Evolutionary conservation across 306 rosid species (phyloP).

Genomic region (Trichosanthes cucumerina): DNA sequence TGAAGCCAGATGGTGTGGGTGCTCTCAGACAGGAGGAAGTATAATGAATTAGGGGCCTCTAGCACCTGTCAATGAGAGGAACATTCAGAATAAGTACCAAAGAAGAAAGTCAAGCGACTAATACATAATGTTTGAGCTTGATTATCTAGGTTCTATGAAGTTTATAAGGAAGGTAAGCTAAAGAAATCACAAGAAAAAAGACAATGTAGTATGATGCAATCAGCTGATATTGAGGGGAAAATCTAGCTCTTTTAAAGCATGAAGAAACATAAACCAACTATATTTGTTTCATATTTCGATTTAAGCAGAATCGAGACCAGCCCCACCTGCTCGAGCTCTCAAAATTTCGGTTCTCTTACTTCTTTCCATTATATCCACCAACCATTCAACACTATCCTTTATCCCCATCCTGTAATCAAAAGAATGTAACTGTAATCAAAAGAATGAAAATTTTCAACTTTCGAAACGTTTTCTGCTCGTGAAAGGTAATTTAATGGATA

Average conservation of each 20-base stretch:
- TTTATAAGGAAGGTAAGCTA: background rate
- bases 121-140: background rate
- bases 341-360: conserved; percentile 95
- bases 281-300: background rate
- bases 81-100: background rate
- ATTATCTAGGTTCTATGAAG: background rate
- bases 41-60: conserved; percentile 2
- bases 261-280: conserved; percentile 21
- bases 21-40: background rate
- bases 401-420: conserved; percentile 67
- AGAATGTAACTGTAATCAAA: conserved; percentile 35
- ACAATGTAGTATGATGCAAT: background rate
- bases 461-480: background rate
- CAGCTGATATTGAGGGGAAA: background rate
- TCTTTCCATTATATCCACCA: conserved; percentile 92
- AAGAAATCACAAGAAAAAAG: background rate
- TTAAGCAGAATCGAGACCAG: conserved; percentile 46
- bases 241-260: background rate
- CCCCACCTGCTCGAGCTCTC: conserved; percentile 63
- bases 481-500: background rate
- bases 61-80: background rate
- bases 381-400: conserved; percentile 81
- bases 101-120: background rate
- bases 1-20: background rate
- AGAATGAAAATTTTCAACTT: background rate